Evolutionary conservation across 2,329 filamentous ascomycete species (phyloP).

Genomic region (Xylariaceae sp.): DNA sequence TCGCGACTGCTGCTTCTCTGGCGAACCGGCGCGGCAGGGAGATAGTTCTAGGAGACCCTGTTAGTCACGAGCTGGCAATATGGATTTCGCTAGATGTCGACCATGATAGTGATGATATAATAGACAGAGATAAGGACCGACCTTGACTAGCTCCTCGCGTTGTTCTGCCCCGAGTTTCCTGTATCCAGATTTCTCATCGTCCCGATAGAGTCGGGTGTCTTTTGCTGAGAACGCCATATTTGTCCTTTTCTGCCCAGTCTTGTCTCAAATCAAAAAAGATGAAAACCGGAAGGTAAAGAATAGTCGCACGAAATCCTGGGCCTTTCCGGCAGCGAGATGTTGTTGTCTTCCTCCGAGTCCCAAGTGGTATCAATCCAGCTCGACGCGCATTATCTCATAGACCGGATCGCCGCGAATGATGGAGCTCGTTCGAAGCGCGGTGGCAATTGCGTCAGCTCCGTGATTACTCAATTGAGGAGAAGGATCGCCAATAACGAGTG

Average conservation of each 20-base stretch:
- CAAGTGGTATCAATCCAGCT: slow-evolving; percentile 6
- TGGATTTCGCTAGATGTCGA: neutral
- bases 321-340: neutral
- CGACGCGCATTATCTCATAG: slow-evolving; percentile 4
- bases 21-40: slow-evolving; percentile 26
- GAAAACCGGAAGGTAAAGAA: slow-evolving; percentile 5
- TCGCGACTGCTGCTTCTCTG: slow-evolving; percentile 28
- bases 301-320: neutral
- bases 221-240: slow-evolving; percentile 35
- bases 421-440: neutral
- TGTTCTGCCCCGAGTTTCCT: slow-evolving; percentile 33
- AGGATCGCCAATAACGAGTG: slow-evolving; percentile 4
- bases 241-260: neutral
- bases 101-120: neutral
- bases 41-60: slow-evolving; percentile 26
- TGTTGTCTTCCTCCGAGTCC: neutral
- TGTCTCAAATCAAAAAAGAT: neutral
- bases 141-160: slow-evolving; percentile 43
- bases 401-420: neutral
- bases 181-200: slow-evolving; percentile 37
- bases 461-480: slow-evolving; percentile 5
- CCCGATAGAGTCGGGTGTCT: slow-evolving; percentile 41
- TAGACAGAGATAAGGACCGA: slow-evolving; percentile 21
- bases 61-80: slow-evolving; percentile 6
- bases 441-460: neutral